Base-by-base conservation (phyloP, 2,329 filamentous ascomycete genomes). In the Colletotrichum brevisporum region DNA sequence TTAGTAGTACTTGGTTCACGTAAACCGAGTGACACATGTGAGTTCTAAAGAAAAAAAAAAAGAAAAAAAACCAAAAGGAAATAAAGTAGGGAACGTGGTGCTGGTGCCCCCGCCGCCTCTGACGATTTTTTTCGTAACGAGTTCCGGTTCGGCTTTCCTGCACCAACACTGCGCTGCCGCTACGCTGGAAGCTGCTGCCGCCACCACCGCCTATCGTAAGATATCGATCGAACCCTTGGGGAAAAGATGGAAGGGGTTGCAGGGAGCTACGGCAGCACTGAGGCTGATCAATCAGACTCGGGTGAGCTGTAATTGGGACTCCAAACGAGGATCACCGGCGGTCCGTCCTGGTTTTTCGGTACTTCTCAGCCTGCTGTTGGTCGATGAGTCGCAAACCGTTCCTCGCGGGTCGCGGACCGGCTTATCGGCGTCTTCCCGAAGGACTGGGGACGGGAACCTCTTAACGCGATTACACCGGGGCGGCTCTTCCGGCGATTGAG, bases 21-120 rank as follows among this genome's bases (percentile, higher is more conserved):
- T 61, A 69, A 67, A 56, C 24, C 31, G 26, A 43, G 56, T 61
- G 56, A 61, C 55, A 69, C 62, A 52, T 56, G n/a, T 47, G 31
- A 43, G 43, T 31, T 24, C 21, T 24, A 24, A 39, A 39, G 56
- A 24, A 21, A 21, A 39, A n/a, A 51, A 52, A 18, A 31, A 53
- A 66, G 56, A 24, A 21, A 24, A 24, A 39, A n/a, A 45, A 47
- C 9, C 24, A 52, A 66, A 24, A 21, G 31, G 36, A n/a, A 51
- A 53, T 21, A 31, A 53, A 66, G 56, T 53, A 26, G 63, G 18
- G 24, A 54, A 31, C 39, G 26, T 3, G 24, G 39, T 43, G 55
- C 67, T 59, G 31, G 31, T 36, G 31, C 31, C 54, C 18, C 60
- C 2, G 21, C 65, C 45, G 54, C 15, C n/a, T 60, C 36, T 51